Percentiles rank a stretch among this genome's conserved stretches.
Evolutionary conservation across 140 eudicot genomes (phyloP).

Genomic region (Ambrosia hybrid): DNA sequence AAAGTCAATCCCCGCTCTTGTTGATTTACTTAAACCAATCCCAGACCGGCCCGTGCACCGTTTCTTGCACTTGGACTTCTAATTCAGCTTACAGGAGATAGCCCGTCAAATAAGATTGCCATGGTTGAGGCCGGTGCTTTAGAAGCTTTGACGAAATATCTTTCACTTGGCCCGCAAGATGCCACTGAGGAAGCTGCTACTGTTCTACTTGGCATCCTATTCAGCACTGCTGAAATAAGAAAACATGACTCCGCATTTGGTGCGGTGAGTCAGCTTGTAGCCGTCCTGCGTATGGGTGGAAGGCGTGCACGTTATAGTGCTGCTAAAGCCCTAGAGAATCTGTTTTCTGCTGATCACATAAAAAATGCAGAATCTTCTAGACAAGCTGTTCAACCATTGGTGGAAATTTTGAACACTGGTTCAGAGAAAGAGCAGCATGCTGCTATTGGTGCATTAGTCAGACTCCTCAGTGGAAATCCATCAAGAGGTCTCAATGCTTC

Average conservation of each 20-base stretch:
- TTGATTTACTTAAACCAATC: constrained; percentile 91
- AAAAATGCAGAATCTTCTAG: constrained; percentile 90
- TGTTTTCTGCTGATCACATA: constrained; percentile 93
- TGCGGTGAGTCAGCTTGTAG: constrained; percentile 92
- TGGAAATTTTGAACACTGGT: constrained; percentile 85
- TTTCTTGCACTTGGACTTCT: constrained; percentile 89
- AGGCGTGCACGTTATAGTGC: constrained; percentile 98
- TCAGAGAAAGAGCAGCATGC: constrained; percentile 98
- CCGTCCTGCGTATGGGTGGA: constrained; percentile 94
- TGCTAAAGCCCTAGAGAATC: constrained; percentile 91
- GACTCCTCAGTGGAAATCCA: constrained; percentile 76
- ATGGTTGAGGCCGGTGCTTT: constrained; percentile 99
- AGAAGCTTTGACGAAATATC: constrained; percentile 92
- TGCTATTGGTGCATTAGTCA: constrained; percentile 90
- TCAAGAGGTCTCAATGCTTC: constrained; percentile 79
- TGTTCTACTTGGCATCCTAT: constrained; percentile 82
- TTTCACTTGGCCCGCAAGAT: constrained; percentile 89
- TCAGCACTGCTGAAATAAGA: constrained; percentile 85
- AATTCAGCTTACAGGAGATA: constrained; percentile 78
- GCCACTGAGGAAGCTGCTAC: constrained; percentile 98
- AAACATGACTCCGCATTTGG: constrained; percentile 95
- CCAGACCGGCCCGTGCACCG: constrained; percentile 98
- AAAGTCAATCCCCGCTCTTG: constrained; percentile 93
- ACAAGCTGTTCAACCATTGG: constrained; percentile 96
- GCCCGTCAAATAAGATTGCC: constrained; percentile 73